A percentile compares a stretch with the other conserved stretches of the same genome.
Conservation (phyloP, 805 yeast genomes). For the Wickerhamomyces ciferrii region DNA sequence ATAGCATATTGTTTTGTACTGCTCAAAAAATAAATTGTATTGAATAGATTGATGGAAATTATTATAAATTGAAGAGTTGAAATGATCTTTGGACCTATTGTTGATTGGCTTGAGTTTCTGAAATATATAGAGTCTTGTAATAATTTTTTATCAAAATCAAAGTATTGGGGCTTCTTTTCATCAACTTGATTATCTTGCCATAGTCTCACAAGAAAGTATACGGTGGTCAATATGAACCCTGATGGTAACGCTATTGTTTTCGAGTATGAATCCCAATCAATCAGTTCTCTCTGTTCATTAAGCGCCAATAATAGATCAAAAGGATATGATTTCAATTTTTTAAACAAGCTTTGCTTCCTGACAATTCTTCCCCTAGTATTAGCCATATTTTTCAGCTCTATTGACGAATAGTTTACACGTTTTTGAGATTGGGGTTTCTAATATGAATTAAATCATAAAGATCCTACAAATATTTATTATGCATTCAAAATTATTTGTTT, state of each 20-base stretch:
- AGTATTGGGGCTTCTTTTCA: conserved; percentile 2
- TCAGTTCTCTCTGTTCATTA: conserved; percentile 21
- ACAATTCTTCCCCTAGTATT: conserved; percentile 5
- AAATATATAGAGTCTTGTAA: conserved; percentile 18
- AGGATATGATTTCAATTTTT: conserved; percentile 18
- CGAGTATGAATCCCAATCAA: conserved; percentile 24
- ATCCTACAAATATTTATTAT: too few relatives aligned
- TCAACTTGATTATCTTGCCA: conserved; percentile 16
- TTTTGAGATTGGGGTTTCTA: too few relatives aligned
- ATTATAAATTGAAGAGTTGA: conserved; percentile 7
- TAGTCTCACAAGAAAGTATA: conserved; percentile 19
- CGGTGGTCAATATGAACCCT: conserved; percentile 15
- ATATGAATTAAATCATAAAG: too few relatives aligned
- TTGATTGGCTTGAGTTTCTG: conserved; percentile 1
- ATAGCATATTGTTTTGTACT: conserved; percentile 20
- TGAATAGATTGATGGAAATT: conserved; percentile 13
- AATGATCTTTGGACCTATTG: conserved; percentile 5
- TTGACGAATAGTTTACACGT: too few relatives aligned
- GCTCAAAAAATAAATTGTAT: conserved; percentile 15
- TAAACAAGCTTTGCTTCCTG: conserved; percentile 15
- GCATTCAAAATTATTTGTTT: background rate
- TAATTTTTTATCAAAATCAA: conserved; percentile 8
- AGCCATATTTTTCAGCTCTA: too few relatives aligned
- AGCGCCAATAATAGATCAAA: conserved; percentile 18
- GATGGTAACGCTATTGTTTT: conserved; percentile 19